phyloP scores from a whole-genome alignment of 768 basidiomycete genomes.

The Daedaleopsis sinensis region DNA sequence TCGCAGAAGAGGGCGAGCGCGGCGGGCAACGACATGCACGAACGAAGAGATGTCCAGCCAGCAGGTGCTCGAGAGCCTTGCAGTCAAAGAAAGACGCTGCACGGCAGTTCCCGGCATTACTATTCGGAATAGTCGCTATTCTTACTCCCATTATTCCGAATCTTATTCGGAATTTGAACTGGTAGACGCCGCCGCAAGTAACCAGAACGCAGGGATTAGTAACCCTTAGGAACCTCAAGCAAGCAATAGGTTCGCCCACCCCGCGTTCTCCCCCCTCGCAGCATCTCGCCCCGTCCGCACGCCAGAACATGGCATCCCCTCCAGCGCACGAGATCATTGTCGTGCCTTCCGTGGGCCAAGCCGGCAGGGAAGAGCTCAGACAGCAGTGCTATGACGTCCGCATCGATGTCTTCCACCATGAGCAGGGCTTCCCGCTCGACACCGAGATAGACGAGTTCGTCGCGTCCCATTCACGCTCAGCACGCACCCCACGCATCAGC shows the following conservation, averaged over 20 bases:
- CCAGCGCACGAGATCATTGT: conserved; percentile 62
- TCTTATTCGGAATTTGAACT: not conserved
- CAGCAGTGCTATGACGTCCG: conserved; percentile 70
- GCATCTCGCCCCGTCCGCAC: not conserved
- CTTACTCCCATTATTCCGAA: no score
- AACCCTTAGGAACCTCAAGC: conserved; percentile 5
- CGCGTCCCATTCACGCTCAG: conserved; percentile 22
- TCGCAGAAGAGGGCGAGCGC: conserved; percentile 12
- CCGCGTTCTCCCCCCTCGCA: conserved; percentile 1
- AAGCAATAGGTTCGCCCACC: conserved; percentile 1
- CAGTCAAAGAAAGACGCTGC: conserved; percentile 1
- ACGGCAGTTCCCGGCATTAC: conserved; percentile 15
- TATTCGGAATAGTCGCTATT: no score
- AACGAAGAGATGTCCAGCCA: conserved; percentile 9
- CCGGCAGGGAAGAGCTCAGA: conserved; percentile 46
- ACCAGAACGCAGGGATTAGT: no score
- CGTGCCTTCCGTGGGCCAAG: conserved; percentile 40
- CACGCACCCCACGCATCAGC: not conserved
- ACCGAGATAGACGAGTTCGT: conserved; percentile 74
- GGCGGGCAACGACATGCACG: conserved; percentile 21
- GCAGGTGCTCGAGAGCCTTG: not conserved
- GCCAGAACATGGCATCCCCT: conserved; percentile 1
- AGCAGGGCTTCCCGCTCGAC: conserved; percentile 75
- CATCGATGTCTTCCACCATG: conserved; percentile 60
- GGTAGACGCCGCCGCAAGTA: conserved; percentile 2